Conservation (phyloP, 179 eudicot species). For the Silene coronaria region DNA sequence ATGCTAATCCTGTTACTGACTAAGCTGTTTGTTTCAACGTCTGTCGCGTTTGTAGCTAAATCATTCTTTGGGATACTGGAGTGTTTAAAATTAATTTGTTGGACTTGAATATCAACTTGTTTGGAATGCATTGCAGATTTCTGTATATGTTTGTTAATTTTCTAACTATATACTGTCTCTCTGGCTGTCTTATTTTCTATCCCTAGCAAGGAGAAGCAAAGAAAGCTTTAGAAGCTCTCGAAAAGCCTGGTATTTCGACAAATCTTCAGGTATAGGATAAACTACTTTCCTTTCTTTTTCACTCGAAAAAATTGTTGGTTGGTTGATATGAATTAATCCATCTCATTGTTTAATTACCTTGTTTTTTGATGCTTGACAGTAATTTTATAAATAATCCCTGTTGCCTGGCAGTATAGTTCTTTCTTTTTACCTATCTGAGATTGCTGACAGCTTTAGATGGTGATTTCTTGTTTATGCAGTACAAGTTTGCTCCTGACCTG, state of each 20-base stretch:
- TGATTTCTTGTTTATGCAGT: slow-evolving; percentile 42
- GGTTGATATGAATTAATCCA: background rate
- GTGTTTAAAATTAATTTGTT: background rate
- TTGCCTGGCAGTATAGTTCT: background rate
- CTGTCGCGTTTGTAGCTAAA: background rate
- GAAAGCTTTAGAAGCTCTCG: slow-evolving; percentile 89
- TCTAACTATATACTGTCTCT: slow-evolving; percentile 12
- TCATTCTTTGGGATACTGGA: background rate
- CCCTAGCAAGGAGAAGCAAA: slow-evolving; percentile 95
- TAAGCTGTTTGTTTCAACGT: background rate
- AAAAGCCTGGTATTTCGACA: slow-evolving; percentile 68
- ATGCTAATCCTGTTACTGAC: background rate
- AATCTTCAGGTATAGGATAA: slow-evolving; percentile 67
- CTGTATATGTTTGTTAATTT: background rate
- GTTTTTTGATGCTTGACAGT: background rate
- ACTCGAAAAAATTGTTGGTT: background rate
- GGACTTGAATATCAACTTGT: background rate
- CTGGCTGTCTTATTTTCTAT: slow-evolving; percentile 3
- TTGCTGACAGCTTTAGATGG: slow-evolving; percentile 13
- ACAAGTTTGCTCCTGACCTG: slow-evolving; percentile 96
- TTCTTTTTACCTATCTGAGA: background rate
- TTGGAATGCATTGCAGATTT: background rate
- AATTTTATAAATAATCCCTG: background rate
- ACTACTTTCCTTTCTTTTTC: slow-evolving; percentile 7
- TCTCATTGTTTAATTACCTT: background rate